phyloP scores from a whole-genome alignment of 805 yeast species.

The Sungouiozyma ichnusensis region DNA sequence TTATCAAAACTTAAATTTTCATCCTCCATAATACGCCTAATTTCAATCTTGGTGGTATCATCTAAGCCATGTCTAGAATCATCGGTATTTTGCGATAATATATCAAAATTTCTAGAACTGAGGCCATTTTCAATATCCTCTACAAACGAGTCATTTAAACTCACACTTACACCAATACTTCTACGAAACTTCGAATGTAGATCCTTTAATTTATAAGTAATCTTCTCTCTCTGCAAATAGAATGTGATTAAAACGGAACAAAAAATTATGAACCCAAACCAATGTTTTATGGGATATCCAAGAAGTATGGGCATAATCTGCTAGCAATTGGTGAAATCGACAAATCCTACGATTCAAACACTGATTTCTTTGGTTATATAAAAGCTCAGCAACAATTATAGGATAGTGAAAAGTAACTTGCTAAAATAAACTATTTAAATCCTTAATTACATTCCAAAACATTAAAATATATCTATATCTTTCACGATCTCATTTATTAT shows the following conservation, averaged over 20 bases:
- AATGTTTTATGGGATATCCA: not conserved
- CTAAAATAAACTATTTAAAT: no score
- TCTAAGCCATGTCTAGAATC: constrained; percentile 59
- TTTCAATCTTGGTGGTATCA: constrained; percentile 39
- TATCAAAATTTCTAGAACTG: constrained; percentile 47
- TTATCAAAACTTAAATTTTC: constrained; percentile 50
- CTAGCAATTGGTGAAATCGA: no score
- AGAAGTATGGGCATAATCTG: not conserved
- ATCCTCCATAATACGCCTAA: constrained; percentile 44
- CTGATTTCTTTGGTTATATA: no score
- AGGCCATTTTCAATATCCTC: constrained; percentile 51
- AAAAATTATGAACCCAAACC: not conserved
- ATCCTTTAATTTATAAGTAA: constrained; percentile 6
- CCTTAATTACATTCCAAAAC: no score
- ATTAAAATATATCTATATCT: no score
- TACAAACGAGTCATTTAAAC: constrained; percentile 27
- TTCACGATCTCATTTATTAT: no score
- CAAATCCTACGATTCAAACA: no score
- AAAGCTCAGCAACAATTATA: no score
- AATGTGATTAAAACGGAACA: not conserved
- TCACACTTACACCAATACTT: constrained; percentile 18
- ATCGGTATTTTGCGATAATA: constrained; percentile 34
- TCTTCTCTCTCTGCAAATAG: not conserved
- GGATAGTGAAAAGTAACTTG: no score
- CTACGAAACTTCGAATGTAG: constrained; percentile 13